These are phyloP conservation scores for Galerina marginata DNA, from an alignment of 768 basidiomycete species.

Conservation along the genomic window DNA sequence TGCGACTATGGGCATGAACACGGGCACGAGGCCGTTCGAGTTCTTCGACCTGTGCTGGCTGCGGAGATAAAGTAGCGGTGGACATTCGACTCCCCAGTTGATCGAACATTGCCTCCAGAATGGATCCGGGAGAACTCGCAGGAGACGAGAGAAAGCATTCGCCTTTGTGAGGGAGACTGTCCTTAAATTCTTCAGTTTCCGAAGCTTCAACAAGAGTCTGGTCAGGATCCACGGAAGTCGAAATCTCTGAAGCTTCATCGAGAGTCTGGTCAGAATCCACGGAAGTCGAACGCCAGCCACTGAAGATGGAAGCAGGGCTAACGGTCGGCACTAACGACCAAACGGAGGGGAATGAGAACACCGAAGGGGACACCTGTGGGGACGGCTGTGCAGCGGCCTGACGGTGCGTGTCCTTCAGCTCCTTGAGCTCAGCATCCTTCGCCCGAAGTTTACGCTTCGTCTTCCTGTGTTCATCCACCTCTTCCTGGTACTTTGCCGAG, in stretches of 20 bases:
- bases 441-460: not conserved
- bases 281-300: not conserved
- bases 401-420: not conserved
- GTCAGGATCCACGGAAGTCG: not conserved
- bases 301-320: not conserved
- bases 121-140: too few relatives aligned
- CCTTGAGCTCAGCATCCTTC: not conserved
- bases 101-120: not conserved
- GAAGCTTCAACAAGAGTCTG: not conserved
- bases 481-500: too few relatives aligned
- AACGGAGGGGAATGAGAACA: not conserved
- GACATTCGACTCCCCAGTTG: not conserved
- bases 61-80: not conserved
- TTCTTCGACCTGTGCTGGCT: too few relatives aligned
- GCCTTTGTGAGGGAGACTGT: not conserved
- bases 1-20: not conserved
- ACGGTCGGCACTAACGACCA: not conserved
- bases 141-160: too few relatives aligned
- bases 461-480: not conserved
- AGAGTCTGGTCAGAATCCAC: not conserved
- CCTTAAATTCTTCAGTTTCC: not conserved
- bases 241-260: not conserved
- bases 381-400: not conserved
- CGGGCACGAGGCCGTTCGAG: not conserved
- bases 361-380: not conserved